phyloP scores from a whole-genome alignment of 768 basidiomycete genomes.

The Leccinellum luteum region DNA sequence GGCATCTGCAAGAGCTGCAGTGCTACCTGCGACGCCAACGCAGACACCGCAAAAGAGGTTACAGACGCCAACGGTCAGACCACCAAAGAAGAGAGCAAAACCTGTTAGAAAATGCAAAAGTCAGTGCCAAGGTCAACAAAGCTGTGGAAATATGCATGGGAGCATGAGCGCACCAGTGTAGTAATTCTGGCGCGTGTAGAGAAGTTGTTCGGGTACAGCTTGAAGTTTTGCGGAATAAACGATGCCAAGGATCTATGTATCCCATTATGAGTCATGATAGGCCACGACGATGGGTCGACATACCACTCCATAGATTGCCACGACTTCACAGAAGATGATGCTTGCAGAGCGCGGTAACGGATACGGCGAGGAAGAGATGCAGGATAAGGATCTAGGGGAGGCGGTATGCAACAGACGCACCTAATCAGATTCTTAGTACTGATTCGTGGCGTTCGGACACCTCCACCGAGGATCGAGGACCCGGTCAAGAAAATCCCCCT shows the following conservation, averaged over 20 bases:
- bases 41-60: constrained; percentile 93
- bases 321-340: constrained; percentile 99
- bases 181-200: constrained; percentile 88
- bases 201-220: constrained; percentile 53
- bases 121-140: not conserved
- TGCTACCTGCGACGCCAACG: constrained; percentile 94
- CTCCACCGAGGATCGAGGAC: constrained; percentile 94
- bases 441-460: constrained; percentile 90
- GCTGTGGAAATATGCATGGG: not conserved
- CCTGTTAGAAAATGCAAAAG: constrained; percentile 42
- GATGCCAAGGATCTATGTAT: constrained; percentile 83
- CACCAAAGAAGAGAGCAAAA: constrained; percentile 95
- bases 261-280: not conserved
- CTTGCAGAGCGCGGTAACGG: constrained; percentile 37
- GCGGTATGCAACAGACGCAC: constrained; percentile 38
- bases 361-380: not conserved
- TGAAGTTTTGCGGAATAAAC: constrained; percentile 86
- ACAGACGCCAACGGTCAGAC: constrained; percentile 89
- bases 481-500: constrained; percentile 99
- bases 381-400: not conserved
- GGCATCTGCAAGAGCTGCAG: constrained; percentile 92
- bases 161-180: constrained; percentile 66
- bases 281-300: constrained; percentile 25
- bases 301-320: constrained; percentile 97
- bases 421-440: constrained; percentile 97